phyloP scores from a whole-genome alignment of 108 stramenopile genomes.

The Cylindrotheca closterium region DNA sequence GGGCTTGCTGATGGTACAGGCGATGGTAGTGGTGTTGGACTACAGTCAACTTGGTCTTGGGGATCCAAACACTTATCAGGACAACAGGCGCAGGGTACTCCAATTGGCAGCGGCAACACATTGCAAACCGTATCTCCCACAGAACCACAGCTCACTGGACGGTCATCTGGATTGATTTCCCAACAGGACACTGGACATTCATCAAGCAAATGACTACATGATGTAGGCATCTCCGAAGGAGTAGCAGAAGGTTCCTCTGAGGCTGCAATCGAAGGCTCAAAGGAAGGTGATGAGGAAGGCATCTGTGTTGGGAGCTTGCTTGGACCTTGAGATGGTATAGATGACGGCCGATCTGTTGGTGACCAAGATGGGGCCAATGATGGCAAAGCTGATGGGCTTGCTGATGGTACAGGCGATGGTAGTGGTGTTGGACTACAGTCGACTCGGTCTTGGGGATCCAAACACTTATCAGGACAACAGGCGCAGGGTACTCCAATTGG shows the following conservation, averaged over 20 bases:
- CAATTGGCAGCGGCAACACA: too few species aligned
- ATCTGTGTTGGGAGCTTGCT: neutral
- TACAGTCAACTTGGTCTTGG: neutral
- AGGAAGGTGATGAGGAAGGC: neutral
- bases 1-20: neutral
- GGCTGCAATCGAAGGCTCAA: neutral
- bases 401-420: neutral
- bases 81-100: too few species aligned
- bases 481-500: neutral
- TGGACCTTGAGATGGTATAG: neutral
- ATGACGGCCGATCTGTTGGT: too few species aligned
- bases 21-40: neutral
- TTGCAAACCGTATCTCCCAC: too few species aligned
- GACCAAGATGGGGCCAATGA: neutral
- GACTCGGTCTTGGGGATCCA: neutral
- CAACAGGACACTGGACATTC: neutral
- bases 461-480: neutral
- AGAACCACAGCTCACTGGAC: neutral
- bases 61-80: neutral
- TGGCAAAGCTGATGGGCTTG: neutral
- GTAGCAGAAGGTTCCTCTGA: neutral
- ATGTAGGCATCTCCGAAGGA: too few species aligned
- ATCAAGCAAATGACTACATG: too few species aligned
- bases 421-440: neutral
- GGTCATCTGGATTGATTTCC: neutral